Percentiles rank a stretch among this genome's conserved stretches.
phyloP scores from a whole-genome alignment of 2,329 filamentous ascomycete species.

The Colletotrichum tofieldiae region DNA sequence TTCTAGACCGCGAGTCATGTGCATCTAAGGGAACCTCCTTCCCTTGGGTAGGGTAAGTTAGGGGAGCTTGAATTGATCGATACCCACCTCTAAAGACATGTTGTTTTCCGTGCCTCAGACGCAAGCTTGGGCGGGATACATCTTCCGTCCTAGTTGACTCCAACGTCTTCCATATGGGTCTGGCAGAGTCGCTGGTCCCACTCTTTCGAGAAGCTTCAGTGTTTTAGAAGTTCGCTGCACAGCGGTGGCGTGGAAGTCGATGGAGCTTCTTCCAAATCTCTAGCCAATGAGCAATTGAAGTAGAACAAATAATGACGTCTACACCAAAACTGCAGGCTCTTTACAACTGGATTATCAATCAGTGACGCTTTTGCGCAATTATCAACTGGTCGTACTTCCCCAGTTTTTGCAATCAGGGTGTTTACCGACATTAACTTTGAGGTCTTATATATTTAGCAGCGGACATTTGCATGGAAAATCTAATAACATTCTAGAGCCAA shows the following conservation, averaged over 20 bases:
- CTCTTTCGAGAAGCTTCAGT: slow-evolving; percentile 13
- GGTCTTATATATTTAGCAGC: neutral
- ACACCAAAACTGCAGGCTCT: neutral
- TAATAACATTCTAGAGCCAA: neutral
- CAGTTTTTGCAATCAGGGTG: fast-evolving
- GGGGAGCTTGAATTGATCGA: neutral
- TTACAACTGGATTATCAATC: neutral
- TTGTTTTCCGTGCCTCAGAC: neutral
- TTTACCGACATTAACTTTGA: neutral
- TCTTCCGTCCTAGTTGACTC: neutral
- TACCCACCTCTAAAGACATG: neutral
- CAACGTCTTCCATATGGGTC: neutral
- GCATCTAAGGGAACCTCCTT: neutral
- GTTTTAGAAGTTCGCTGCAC: neutral
- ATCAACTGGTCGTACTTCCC: neutral
- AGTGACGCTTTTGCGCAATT: neutral
- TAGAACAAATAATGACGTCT: neutral
- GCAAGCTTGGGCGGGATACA: neutral
- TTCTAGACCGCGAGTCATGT: neutral
- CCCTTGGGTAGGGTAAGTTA: neutral
- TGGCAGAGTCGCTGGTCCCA: neutral
- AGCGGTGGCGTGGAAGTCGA: neutral
- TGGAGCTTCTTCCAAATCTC: neutral
- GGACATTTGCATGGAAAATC: neutral
- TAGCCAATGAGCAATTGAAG: neutral